phyloP scores from a whole-genome alignment of 345 rosid species.

The Eucalyptus polybractea region DNA sequence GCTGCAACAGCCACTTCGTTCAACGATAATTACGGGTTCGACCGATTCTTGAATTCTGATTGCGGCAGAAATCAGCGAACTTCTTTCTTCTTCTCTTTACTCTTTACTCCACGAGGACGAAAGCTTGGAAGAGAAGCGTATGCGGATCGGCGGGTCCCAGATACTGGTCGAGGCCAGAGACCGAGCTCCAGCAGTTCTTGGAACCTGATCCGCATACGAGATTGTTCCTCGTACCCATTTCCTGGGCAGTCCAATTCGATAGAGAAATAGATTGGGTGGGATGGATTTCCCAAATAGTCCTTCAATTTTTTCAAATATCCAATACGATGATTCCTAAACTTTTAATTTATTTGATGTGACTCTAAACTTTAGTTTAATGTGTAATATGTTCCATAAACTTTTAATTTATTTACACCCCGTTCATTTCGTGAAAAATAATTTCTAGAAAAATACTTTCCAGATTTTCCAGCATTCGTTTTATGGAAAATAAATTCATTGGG shows the following conservation, averaged over 20 bases:
- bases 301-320: too few relatives aligned
- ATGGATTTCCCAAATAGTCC: too few relatives aligned
- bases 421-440: too few relatives aligned
- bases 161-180: neutral
- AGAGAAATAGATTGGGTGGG: neutral
- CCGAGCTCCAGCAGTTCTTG: neutral
- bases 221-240: neutral
- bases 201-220: neutral
- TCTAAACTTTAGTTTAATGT: too few relatives aligned
- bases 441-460: too few relatives aligned
- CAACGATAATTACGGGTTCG: neutral
- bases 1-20: neutral
- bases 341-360: too few relatives aligned
- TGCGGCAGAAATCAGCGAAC: neutral
- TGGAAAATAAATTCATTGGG: too few relatives aligned
- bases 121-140: neutral
- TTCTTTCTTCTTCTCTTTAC: neutral
- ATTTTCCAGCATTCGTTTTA: too few relatives aligned
- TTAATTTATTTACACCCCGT: too few relatives aligned
- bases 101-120: neutral
- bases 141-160: neutral
- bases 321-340: rapidly evolving
- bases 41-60: neutral
- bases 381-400: rapidly evolving
- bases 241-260: too few relatives aligned